Conservation (phyloP, 352 stramenopile genomes). For the Pythium apleroticum region DNA sequence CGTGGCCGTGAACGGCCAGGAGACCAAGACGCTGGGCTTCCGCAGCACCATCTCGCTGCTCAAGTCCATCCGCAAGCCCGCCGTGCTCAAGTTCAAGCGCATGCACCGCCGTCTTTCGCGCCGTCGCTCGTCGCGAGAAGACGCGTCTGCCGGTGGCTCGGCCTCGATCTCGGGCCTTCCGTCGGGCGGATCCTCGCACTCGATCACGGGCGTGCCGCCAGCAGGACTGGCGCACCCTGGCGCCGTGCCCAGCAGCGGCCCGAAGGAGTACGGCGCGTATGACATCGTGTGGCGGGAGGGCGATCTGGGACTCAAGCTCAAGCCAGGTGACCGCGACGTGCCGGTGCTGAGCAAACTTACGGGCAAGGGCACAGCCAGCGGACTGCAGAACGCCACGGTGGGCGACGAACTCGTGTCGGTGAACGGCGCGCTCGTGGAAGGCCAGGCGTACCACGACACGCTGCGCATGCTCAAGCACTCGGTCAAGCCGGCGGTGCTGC, state of each 20-base stretch:
- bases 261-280: constrained; percentile 67
- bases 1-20: constrained; percentile 82
- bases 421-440: constrained; percentile 79
- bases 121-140: constrained; percentile 58
- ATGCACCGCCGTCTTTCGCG: constrained; percentile 79
- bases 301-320: constrained; percentile 84
- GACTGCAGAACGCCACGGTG: constrained; percentile 79
- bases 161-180: constrained; percentile 1
- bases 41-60: constrained; percentile 83
- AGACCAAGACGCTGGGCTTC: constrained; percentile 84
- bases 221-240: constrained; percentile 13
- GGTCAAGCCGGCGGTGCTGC: constrained; percentile 76
- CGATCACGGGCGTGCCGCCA: constrained; percentile 18
- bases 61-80: constrained; percentile 84
- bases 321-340: constrained; percentile 71
- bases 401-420: constrained; percentile 85
- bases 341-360: constrained; percentile 84
- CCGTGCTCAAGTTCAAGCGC: constrained; percentile 87
- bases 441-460: constrained; percentile 80
- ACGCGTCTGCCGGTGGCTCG: constrained; percentile 27
- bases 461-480: constrained; percentile 88
- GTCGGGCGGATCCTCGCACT: constrained; percentile 3
- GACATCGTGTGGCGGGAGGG: constrained; percentile 89
- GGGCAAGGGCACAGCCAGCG: constrained; percentile 78
- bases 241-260: not conserved